phyloP scores from a whole-genome alignment of 345 rosid species.

The Syzygium jambos region DNA sequence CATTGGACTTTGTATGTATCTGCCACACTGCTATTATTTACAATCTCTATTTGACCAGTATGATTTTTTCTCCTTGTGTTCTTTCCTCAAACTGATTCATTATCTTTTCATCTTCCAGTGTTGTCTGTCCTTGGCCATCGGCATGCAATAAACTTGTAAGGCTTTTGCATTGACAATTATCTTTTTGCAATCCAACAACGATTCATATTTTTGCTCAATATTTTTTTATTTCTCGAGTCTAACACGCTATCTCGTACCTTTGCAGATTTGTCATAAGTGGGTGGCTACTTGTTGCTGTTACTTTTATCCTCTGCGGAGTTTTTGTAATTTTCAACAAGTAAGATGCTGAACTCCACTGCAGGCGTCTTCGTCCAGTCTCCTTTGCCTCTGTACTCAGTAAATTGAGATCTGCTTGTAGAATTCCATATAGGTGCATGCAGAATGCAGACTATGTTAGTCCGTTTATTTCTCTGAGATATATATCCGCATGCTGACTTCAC shows the following conservation, averaged over 20 bases:
- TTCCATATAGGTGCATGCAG: neutral
- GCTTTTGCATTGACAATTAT: neutral
- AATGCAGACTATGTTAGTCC: neutral
- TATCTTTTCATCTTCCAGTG: slow-evolving; percentile 32
- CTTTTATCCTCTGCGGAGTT: slow-evolving; percentile 80
- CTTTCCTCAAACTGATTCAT: neutral
- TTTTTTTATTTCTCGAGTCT: slow-evolving; percentile 1
- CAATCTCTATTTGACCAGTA: neutral
- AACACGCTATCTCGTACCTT: neutral
- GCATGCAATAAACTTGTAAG: slow-evolving; percentile 78
- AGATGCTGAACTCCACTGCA: slow-evolving; percentile 7
- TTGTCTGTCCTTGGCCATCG: slow-evolving; percentile 61
- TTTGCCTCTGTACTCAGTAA: neutral
- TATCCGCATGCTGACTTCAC: neutral
- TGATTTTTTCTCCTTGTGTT: slow-evolving; percentile 5
- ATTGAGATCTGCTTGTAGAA: neutral
- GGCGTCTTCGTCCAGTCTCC: neutral
- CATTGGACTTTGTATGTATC: slow-evolving; percentile 71
- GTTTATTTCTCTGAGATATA: neutral
- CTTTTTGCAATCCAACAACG: neutral
- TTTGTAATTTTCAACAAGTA: slow-evolving; percentile 81
- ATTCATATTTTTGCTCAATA: neutral
- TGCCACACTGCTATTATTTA: neutral
- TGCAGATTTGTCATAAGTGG: slow-evolving; percentile 80
- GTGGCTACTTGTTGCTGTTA: slow-evolving; percentile 82